Evolutionary conservation across 2,329 filamentous ascomycete species (phyloP).

Genomic region (Clonostachys solani): DNA sequence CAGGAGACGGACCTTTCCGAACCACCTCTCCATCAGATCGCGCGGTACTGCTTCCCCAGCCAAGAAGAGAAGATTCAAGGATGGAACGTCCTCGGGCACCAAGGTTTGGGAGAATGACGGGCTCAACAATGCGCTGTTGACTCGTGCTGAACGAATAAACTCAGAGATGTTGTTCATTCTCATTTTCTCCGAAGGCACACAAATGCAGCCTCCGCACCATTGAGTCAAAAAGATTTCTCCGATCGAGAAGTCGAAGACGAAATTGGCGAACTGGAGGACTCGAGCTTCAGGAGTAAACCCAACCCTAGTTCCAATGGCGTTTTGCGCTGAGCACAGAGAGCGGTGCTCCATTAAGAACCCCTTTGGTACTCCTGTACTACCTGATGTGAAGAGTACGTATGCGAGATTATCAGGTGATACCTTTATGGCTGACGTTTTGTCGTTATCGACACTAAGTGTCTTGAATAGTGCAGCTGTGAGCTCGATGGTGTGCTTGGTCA

Average conservation of each 20-base stretch:
- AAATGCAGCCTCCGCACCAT: slow-evolving; percentile 10
- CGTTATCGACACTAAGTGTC: too few relatives aligned
- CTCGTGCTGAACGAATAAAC: background rate
- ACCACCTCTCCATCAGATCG: slow-evolving; percentile 9
- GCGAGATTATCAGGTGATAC: background rate
- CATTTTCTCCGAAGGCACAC: slow-evolving; percentile 11
- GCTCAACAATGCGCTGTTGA: background rate
- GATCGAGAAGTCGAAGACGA: slow-evolving; percentile 44
- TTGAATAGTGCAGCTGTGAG: too few relatives aligned
- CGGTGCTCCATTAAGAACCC: slow-evolving; percentile 8
- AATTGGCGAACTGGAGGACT: slow-evolving; percentile 45
- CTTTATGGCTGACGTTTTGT: background rate
- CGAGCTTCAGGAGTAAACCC: slow-evolving; percentile 31
- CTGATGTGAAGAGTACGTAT: slow-evolving; percentile 8
- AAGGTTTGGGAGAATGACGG: slow-evolving; percentile 2
- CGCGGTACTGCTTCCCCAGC: slow-evolving; percentile 8
- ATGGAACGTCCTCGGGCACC: slow-evolving; percentile 1
- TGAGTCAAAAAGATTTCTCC: slow-evolving; percentile 12
- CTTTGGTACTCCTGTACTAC: slow-evolving; percentile 8
- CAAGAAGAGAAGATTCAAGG: slow-evolving; percentile 2
- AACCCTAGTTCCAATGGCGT: background rate
- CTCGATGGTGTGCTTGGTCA: too few relatives aligned
- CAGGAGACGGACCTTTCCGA: background rate
- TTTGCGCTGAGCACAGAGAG: slow-evolving; percentile 1
- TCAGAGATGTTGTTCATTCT: slow-evolving; percentile 3